Percentiles rank a stretch among this genome's conserved stretches.
Evolutionary conservation across 108 stramenopile genomes (phyloP).

Genomic region (Nitzschia sp.): DNA sequence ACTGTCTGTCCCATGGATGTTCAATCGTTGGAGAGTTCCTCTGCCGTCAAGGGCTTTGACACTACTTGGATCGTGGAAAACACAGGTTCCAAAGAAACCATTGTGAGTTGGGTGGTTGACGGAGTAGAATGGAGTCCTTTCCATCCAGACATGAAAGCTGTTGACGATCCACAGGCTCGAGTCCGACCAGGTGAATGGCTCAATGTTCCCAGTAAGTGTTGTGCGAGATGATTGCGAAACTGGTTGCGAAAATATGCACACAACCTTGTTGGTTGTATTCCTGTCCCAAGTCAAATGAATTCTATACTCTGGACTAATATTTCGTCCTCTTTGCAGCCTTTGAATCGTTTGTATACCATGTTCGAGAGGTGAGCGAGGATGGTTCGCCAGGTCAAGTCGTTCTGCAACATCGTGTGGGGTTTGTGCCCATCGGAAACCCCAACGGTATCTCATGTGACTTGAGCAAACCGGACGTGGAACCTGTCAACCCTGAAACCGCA

Average conservation of each 20-base stretch:
- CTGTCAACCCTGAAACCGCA: constrained; percentile 29
- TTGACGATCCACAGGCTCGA: constrained; percentile 38
- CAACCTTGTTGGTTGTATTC: no score
- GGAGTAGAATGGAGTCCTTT: constrained; percentile 44
- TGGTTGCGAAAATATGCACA: no score
- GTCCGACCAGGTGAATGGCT: constrained; percentile 42
- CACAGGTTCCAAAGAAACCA: constrained; percentile 28
- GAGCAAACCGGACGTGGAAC: constrained; percentile 33
- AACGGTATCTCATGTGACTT: constrained; percentile 10
- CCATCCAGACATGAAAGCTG: constrained; percentile 34
- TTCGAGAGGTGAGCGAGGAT: constrained; percentile 35
- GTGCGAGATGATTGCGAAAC: no score
- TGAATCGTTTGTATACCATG: constrained; percentile 48
- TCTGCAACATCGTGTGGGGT: constrained; percentile 48
- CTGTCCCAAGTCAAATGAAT: no score
- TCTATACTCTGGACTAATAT: no score
- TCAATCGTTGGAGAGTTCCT: constrained; percentile 29
- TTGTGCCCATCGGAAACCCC: constrained; percentile 43
- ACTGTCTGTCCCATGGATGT: constrained; percentile 39
- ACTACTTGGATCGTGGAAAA: constrained; percentile 61
- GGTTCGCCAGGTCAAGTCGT: constrained; percentile 34
- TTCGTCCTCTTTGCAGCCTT: constrained; percentile 10
- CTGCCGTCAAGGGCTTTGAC: constrained; percentile 36
- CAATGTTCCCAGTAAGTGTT: constrained; percentile 14
- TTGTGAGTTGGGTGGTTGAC: constrained; percentile 36